Evolutionary conservation across 345 rosid genomes (phyloP).

Genomic region (Kernera saxatilis): DNA sequence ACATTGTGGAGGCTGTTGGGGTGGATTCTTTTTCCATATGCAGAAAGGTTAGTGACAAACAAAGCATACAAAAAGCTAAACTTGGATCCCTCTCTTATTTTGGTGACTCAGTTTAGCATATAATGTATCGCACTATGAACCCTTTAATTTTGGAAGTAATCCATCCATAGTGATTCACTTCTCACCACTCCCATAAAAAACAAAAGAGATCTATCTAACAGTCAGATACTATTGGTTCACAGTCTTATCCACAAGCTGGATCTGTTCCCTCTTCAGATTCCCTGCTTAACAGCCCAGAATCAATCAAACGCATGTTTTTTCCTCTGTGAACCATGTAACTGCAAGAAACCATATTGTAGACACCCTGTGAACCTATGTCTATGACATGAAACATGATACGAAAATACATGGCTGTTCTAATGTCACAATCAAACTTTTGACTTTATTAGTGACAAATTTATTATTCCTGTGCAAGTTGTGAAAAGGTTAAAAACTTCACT

Average conservation of each 20-base stretch:
- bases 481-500: neutral
- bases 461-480: slow-evolving; percentile 23
- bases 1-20: slow-evolving; percentile 26
- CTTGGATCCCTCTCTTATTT: slow-evolving; percentile 2
- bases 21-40: slow-evolving; percentile 27
- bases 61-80: slow-evolving; percentile 15
- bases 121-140: slow-evolving; percentile 25
- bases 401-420: slow-evolving; percentile 12
- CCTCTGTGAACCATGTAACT: slow-evolving; percentile 1
- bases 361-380: neutral
- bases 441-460: neutral
- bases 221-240: slow-evolving; percentile 14
- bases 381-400: neutral
- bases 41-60: slow-evolving; percentile 27
- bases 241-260: slow-evolving; percentile 28
- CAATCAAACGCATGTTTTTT: neutral
- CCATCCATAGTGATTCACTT: slow-evolving; percentile 33
- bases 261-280: slow-evolving; percentile 13
- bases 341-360: neutral
- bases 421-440: slow-evolving; percentile 28
- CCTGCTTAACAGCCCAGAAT: neutral
- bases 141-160: slow-evolving; percentile 23
- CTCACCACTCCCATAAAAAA: slow-evolving; percentile 22
- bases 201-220: slow-evolving; percentile 4
- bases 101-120: slow-evolving; percentile 31